phyloP scores from a whole-genome alignment of 164 flowering plant genomes.

The Hamamelis virginiana region DNA sequence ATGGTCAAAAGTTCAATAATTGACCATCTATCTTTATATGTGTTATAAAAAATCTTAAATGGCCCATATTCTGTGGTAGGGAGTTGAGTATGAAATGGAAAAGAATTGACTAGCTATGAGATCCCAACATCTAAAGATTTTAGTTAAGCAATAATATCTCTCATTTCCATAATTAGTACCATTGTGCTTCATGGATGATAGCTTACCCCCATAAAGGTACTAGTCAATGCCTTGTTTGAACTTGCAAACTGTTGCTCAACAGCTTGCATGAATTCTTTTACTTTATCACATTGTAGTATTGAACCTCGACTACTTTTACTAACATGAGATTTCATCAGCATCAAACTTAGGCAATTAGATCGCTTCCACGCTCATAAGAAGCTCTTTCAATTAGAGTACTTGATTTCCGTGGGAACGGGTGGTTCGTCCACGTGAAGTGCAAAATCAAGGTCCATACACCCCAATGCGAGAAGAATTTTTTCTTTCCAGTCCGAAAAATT shows the following conservation, averaged over 20 bases:
- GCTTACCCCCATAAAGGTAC: background rate
- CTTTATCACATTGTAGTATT: too few relatives aligned
- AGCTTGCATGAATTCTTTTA: too few relatives aligned
- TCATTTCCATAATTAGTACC: background rate
- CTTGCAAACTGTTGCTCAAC: background rate
- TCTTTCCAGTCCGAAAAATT: background rate
- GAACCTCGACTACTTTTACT: too few relatives aligned
- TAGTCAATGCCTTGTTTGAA: background rate
- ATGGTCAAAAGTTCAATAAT: slow-evolving; percentile 3
- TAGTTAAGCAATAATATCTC: background rate
- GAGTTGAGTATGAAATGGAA: background rate
- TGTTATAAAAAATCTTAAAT: background rate
- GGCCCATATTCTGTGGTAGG: background rate
- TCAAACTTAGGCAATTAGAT: slow-evolving; percentile 1
- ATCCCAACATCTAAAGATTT: background rate
- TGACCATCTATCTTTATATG: slow-evolving; percentile 8
- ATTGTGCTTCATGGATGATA: background rate
- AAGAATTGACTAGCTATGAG: background rate
- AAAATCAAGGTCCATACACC: background rate
- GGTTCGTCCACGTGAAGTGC: background rate
- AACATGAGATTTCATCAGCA: background rate
- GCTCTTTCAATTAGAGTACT: background rate
- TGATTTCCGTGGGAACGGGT: background rate
- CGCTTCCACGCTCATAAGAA: background rate
- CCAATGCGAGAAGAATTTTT: background rate